A percentile compares a stretch with the other conserved stretches of the same genome.
These are phyloP conservation scores for Tripterygium wilfordii DNA, from an alignment of 177 flowering plant genomes.

Conservation along the genomic window DNA sequence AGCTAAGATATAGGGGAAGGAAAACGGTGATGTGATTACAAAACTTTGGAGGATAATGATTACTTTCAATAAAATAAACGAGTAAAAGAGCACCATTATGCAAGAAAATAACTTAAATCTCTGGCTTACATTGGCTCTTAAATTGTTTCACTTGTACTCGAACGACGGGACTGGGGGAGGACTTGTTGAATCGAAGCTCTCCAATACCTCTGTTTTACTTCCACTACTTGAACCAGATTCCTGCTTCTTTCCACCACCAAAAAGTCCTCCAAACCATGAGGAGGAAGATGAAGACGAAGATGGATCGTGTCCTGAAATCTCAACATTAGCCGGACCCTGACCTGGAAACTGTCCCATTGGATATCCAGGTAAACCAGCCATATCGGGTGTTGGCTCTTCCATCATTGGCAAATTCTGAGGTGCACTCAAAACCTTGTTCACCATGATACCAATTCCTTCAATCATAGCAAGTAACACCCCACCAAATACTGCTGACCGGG, in stretches of 20 bases:
- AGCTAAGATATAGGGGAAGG: too few relatives aligned
- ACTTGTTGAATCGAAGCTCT: conserved; percentile 17
- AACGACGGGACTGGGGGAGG: conserved; percentile 12
- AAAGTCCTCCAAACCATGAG: conserved; percentile 7
- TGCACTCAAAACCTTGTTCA: conserved; percentile 10
- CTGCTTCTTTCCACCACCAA: conserved; percentile 10
- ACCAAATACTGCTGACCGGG: conserved; percentile 9
- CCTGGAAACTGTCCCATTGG: conserved; percentile 7
- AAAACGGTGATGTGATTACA: too few relatives aligned
- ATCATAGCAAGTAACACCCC: conserved; percentile 12
- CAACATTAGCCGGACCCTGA: neutral
- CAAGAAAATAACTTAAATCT: too few relatives aligned
- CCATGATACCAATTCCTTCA: conserved; percentile 10
- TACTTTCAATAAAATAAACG: too few relatives aligned
- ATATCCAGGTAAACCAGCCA: conserved; percentile 3
- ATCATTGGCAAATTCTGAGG: conserved; percentile 5
- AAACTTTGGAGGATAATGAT: too few relatives aligned
- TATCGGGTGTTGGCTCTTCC: conserved; percentile 1
- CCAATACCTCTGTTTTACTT: conserved; percentile 9
- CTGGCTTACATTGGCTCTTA: neutral
- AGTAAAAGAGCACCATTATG: too few relatives aligned
- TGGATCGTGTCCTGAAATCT: neutral
- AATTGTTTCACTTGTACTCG: conserved; percentile 6
- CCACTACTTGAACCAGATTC: neutral
- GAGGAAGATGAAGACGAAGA: conserved; percentile 1